Evolutionary conservation across 2,329 filamentous ascomycete species (phyloP), one percentile per base, ranked within the genome.

Genomic region (Penicillium sclerotigenum): DNA sequence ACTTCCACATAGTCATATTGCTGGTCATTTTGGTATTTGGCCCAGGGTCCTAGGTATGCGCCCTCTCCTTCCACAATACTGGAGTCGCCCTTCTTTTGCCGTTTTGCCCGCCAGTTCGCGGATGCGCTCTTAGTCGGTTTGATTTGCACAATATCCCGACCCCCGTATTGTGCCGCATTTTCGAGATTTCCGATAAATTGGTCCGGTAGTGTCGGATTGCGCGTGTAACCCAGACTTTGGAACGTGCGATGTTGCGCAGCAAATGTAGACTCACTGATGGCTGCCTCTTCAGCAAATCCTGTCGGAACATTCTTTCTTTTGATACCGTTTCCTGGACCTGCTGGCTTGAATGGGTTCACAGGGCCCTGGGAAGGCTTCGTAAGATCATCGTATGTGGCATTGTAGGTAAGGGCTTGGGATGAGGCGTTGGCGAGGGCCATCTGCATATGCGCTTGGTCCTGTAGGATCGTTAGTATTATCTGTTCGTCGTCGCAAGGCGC

Each of bases 1-100:
- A 80, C 78, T 57, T 84, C 85, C 18, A 90, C 86, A 56, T 89
- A 83, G 52, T 83, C 84, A 31, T 84, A 79, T 62, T 91, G 88
- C 65, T 89, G 88, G 61, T 92, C 86, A 47, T 86, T 80, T 60
- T 86, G 81, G 69, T 95, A 96, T 71, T 83, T 87, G 9, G 94
- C 95, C 95, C 95, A 99, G 0, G 94, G 95, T 0, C 95, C 95
- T 36, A 96, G 83, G 73, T 99, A 99, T 43, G 91, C 87, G 52
- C 87, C 88, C 8, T 91, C 86, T 0, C 94, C 94, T 67, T 96
- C 92, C 0, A 92, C 88, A 37, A 97, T 82, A 18, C 87, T 85
- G 40, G 91, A 85, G 70, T 93, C 87, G 46, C 94, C 94, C 70
- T 94, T 97, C 63, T 80, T 85, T 73, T 97, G 91, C 58, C 94